phyloP scores from a whole-genome alignment of 495 filamentous ascomycete species.

The Penicillium alfredii region DNA sequence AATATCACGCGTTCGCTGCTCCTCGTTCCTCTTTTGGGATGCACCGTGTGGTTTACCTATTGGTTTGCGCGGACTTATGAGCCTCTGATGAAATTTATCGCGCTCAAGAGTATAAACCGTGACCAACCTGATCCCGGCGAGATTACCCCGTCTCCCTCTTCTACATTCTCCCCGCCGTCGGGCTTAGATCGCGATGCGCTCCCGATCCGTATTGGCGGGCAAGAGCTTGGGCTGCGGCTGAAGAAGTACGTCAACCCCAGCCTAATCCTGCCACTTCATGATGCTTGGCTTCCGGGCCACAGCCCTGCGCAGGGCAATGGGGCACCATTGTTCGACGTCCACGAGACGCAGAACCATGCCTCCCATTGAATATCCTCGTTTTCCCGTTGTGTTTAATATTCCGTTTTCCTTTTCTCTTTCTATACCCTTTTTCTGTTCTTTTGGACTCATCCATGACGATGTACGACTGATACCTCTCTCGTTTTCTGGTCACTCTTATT shows the following conservation, averaged over 20 bases:
- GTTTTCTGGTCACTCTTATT: too few species aligned
- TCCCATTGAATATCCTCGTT: slow-evolving; percentile 5
- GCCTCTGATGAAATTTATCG: slow-evolving; percentile 86
- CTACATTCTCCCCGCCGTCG: slow-evolving; percentile 37
- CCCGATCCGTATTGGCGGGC: slow-evolving; percentile 35
- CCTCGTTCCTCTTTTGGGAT: slow-evolving; percentile 67
- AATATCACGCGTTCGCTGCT: slow-evolving; percentile 66
- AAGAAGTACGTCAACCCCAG: slow-evolving; percentile 46
- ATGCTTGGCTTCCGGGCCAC: slow-evolving; percentile 40
- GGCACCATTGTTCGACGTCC: slow-evolving; percentile 10
- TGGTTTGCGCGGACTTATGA: slow-evolving; percentile 69
- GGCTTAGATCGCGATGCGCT: slow-evolving; percentile 42
- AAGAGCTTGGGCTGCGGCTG: slow-evolving; percentile 34
- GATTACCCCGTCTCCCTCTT: slow-evolving; percentile 32
- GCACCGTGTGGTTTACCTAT: slow-evolving; percentile 80
- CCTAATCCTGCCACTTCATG: slow-evolving; percentile 39
- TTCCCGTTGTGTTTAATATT: too few species aligned
- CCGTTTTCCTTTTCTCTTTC: background rate
- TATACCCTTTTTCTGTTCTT: slow-evolving; percentile 2
- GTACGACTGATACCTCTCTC: slow-evolving; percentile 22
- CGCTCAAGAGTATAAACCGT: slow-evolving; percentile 72
- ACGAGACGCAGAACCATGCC: slow-evolving; percentile 17
- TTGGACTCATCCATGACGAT: slow-evolving; percentile 10
- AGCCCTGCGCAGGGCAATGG: slow-evolving; percentile 9
- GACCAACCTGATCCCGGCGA: slow-evolving; percentile 36